These are phyloP conservation scores for Termitomyces sp. DNA, from an alignment of 768 basidiomycete genomes.

Conservation along the genomic window DNA sequence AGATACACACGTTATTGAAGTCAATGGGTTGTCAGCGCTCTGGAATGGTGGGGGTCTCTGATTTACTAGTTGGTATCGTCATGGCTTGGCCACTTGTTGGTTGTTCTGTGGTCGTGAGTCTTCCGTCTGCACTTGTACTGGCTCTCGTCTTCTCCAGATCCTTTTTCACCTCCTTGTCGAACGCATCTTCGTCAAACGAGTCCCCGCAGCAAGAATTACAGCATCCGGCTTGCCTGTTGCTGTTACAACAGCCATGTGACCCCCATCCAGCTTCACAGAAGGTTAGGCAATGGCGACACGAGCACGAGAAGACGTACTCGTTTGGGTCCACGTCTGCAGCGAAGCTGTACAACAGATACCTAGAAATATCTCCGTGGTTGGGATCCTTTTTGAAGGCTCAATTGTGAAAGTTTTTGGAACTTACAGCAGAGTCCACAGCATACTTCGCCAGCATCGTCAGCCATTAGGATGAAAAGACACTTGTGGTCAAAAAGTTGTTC, in stretches of 20 bases:
- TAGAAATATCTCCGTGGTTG: background rate
- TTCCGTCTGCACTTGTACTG: slow-evolving; percentile 8
- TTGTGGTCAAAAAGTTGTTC: background rate
- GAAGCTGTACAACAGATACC: slow-evolving; percentile 13
- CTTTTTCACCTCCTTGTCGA: slow-evolving; percentile 33
- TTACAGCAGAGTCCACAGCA: slow-evolving; percentile 25
- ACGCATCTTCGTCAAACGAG: slow-evolving; percentile 40
- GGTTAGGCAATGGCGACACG: background rate
- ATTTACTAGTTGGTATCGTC: slow-evolving; percentile 1
- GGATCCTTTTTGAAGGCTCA: background rate
- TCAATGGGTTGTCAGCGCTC: background rate
- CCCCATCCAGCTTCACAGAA: slow-evolving; percentile 22
- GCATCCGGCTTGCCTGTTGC: slow-evolving; percentile 30
- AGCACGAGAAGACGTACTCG: slow-evolving; percentile 11
- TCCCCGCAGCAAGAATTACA: slow-evolving; percentile 38
- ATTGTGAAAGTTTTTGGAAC: background rate
- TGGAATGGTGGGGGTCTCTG: background rate
- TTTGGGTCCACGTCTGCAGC: slow-evolving; percentile 21
- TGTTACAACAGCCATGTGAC: slow-evolving; percentile 24
- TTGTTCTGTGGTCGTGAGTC: slow-evolving; percentile 20
- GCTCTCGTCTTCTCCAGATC: slow-evolving; percentile 32
- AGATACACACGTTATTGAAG: background rate
- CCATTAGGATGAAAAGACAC: background rate
- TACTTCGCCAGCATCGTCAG: slow-evolving; percentile 1
- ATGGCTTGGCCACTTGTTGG: slow-evolving; percentile 2